Percentiles rank a stretch among this genome's conserved stretches.
phyloP scores from a whole-genome alignment of 768 basidiomycete species.

The Rhizopogon vulgaris region DNA sequence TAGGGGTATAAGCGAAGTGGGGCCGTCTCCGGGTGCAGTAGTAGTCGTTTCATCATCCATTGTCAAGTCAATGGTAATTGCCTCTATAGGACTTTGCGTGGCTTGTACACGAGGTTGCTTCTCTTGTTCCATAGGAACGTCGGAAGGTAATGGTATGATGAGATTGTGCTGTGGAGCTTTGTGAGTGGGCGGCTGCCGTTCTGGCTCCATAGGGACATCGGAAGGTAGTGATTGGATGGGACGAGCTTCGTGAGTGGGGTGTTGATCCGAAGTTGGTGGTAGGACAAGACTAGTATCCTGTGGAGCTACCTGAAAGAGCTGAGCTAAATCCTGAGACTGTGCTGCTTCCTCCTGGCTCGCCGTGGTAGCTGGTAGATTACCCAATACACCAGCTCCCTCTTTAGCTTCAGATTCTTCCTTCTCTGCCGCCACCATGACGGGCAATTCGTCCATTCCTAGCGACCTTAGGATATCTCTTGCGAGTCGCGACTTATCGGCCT shows the following conservation, averaged over 20 bases:
- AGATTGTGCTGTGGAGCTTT: background rate
- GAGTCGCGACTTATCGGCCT: constrained; percentile 45
- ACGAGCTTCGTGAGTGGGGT: background rate
- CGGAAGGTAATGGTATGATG: background rate
- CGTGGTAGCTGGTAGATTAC: background rate
- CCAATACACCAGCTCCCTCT: background rate
- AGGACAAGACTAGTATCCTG: background rate
- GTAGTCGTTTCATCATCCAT: background rate
- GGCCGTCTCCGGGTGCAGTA: background rate
- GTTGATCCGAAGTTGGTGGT: background rate
- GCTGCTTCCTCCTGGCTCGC: background rate
- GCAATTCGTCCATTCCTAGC: constrained; percentile 25
- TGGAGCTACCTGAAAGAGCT: background rate
- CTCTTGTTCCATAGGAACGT: background rate
- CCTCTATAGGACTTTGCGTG: background rate
- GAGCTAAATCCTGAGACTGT: background rate
- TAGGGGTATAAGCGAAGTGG: background rate
- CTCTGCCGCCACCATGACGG: background rate
- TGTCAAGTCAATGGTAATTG: background rate
- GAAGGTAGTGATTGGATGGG: background rate
- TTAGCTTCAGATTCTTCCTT: background rate
- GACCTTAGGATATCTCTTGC: constrained; percentile 54
- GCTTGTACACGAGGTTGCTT: background rate
- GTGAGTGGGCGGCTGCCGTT: background rate
- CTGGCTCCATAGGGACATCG: background rate